Base-by-base conservation (phyloP, 1,284 basidiomycete species). In the Irpex rosettiformis region DNA sequence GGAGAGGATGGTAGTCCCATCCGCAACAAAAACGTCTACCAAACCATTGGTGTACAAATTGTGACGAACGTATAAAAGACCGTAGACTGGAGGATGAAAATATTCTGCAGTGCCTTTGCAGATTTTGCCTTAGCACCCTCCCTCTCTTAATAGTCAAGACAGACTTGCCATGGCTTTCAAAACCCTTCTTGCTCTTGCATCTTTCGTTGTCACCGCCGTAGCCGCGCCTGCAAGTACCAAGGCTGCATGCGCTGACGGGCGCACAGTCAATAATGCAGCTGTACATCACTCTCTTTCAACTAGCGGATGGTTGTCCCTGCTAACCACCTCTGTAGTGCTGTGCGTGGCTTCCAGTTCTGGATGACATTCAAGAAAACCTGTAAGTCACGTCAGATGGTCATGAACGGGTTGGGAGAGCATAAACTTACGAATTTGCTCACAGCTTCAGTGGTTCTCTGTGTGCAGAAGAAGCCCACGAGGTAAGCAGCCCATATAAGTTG, bases 391-490 rank as follows among this genome's bases (percentile, higher is more conserved):
- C 10, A 8, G 21, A 18, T 47, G 3, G 1, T 2, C n/a, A n/a
- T n/a, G n/a, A n/a, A n/a, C n/a, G n/a, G n/a, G n/a, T n/a, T n/a
- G n/a, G n/a, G n/a, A n/a, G n/a, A n/a, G n/a, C 22, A 24, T 18
- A 16, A 24, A 18, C 43, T 8, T 10, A 18, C 22, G n/a, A 40
- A 8, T 40, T 47, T 3, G 3, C 8, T 24, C 21, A 47, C 18
- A 47, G 43, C 7, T 77, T 78, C 64, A 74, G 77, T 29, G 69
- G 69, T 56, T 73, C 69, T 22, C 62, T 74, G 58, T 79, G 77
- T 58, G 75, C 73, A 54, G 75, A 78, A 69, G 73, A 77, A 55
- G 76, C 73, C 27, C 78, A 76, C 61, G 75, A 77, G 58, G 43
- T 47, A 21, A 21, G 43, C 22, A 8, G 70, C 76, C 16, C 63